A percentile compares a stretch with the other conserved stretches of the same genome.
phyloP scores from a whole-genome alignment of 2,329 filamentous ascomycete species.

The Alternaria sp. region DNA sequence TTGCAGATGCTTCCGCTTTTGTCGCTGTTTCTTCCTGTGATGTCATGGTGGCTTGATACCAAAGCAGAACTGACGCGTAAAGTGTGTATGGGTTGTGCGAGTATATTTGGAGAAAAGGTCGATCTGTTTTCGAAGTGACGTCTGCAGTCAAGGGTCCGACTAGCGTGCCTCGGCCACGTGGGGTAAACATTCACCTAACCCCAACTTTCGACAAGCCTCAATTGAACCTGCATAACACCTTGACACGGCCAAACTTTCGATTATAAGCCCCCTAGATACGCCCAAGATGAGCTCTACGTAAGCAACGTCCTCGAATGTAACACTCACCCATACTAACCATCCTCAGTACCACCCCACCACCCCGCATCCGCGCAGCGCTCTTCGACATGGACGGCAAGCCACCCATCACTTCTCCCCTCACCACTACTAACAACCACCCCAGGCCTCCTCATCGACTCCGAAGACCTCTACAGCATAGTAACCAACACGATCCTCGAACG shows the following conservation, averaged over 20 bases:
- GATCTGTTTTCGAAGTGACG: constrained; percentile 33
- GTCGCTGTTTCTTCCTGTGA: constrained; percentile 3
- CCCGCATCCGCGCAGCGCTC: constrained; percentile 85
- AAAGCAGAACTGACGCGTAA: not conserved
- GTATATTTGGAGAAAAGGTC: constrained; percentile 1
- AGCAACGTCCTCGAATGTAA: not conserved
- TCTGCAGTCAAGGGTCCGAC: constrained; percentile 15
- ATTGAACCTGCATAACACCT: constrained; percentile 3
- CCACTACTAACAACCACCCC: not conserved
- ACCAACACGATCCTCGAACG: constrained; percentile 82
- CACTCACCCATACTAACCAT: not conserved
- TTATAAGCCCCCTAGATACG: not conserved
- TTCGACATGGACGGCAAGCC: constrained; percentile 88
- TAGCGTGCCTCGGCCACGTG: constrained; percentile 27
- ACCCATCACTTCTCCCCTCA: not conserved
- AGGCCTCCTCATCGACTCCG: constrained; percentile 86
- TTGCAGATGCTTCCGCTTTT: constrained; percentile 7
- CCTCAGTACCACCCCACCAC: constrained; percentile 52
- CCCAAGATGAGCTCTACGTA: constrained; percentile 27
- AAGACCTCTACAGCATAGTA: constrained; percentile 85
- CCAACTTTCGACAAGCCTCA: constrained; percentile 3
- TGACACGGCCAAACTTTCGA: not conserved
- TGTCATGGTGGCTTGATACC: constrained; percentile 8
- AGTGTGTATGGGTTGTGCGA: not conserved
- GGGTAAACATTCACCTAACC: constrained; percentile 23